These are phyloP conservation scores for Xylaria polymorpha DNA, from an alignment of 2,329 filamentous ascomycete genomes.

Conservation along the genomic window DNA sequence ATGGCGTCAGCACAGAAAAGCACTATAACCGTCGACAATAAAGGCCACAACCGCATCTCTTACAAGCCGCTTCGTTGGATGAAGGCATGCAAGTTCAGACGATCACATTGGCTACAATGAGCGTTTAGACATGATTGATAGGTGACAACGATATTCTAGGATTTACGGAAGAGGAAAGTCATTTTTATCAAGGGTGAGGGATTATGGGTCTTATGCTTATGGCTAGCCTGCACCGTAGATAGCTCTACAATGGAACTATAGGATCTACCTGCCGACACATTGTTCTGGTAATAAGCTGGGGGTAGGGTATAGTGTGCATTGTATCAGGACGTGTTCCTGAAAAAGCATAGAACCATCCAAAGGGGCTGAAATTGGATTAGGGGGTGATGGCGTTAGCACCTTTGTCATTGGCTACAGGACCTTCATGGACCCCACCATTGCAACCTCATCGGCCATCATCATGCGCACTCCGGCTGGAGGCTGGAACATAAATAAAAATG, in stretches of 20 bases:
- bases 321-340: conserved; percentile 1
- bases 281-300: conserved; percentile 5
- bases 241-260: background rate
- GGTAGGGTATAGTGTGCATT: background rate
- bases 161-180: background rate
- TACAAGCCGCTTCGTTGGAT: background rate
- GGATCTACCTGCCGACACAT: background rate
- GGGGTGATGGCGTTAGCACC: conserved; percentile 19
- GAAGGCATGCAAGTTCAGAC: background rate
- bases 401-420: conserved; percentile 23
- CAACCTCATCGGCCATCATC: conserved; percentile 17
- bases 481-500: conserved; percentile 4
- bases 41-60: conserved; percentile 18
- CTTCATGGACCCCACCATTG: background rate
- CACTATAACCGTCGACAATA: conserved; percentile 6
- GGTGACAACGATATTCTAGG: background rate
- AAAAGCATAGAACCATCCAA: conserved; percentile 8
- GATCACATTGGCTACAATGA: background rate
- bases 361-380: conserved; percentile 16
- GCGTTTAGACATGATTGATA: background rate
- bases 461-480: conserved; percentile 4
- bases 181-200: conserved; percentile 7
- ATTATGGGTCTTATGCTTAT: conserved; percentile 19
- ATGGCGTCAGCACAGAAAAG: conserved; percentile 15
- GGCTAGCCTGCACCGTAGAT: background rate